Evolutionary conservation across 768 basidiomycete genomes (phyloP).

Genomic region (Tylopilus felleus): DNA sequence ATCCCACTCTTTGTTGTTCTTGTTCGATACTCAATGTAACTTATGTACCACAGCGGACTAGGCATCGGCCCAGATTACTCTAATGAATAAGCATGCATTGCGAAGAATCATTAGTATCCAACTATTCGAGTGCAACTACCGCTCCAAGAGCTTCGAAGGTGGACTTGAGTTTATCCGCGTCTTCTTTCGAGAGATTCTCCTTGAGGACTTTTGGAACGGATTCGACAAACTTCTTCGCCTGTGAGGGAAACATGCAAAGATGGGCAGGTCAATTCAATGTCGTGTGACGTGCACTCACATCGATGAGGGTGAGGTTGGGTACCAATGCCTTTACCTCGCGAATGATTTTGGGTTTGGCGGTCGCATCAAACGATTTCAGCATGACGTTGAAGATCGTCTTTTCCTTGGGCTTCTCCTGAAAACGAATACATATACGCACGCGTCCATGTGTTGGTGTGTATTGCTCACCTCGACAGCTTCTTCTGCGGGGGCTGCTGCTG

Average conservation of each 20-base stretch:
- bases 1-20: conserved; percentile 10
- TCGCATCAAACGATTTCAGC: conserved; percentile 90
- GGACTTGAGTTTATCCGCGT: conserved; percentile 93
- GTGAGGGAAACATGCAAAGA: conserved; percentile 1
- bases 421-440: background rate
- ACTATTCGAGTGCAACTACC: conserved; percentile 78
- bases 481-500: conserved; percentile 54
- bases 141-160: conserved; percentile 89
- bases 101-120: conserved; percentile 2
- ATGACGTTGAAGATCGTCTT: conserved; percentile 97
- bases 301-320: conserved; percentile 94
- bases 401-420: conserved; percentile 93
- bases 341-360: conserved; percentile 94
- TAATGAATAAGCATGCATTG: conserved; percentile 17
- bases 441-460: background rate
- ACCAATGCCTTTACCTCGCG: conserved; percentile 95
- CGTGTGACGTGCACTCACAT: conserved; percentile 53
- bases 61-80: conserved; percentile 10
- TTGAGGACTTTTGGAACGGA: conserved; percentile 89
- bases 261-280: background rate
- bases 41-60: conserved; percentile 23
- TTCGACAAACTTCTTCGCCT: conserved; percentile 99
- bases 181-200: conserved; percentile 94
- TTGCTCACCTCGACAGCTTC: conserved; percentile 60
- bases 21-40: conserved; percentile 23